Evolutionary conservation across 2,329 filamentous ascomycete genomes (phyloP).

Genomic region (Alternaria burnsii): DNA sequence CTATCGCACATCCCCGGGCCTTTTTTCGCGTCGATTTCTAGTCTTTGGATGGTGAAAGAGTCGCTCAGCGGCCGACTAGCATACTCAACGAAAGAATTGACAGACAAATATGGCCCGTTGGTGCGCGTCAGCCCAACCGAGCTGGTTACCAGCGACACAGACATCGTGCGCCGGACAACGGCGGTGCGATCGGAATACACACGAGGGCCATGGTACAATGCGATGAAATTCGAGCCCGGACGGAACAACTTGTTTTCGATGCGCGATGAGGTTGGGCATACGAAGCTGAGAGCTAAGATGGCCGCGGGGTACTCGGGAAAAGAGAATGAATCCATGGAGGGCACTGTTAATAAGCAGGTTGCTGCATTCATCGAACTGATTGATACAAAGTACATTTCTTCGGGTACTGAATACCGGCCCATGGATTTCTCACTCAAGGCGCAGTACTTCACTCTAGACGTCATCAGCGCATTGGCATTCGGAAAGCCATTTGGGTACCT

Average conservation of each 20-base stretch:
- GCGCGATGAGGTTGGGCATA: conserved; percentile 57
- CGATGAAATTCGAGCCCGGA: conserved; percentile 60
- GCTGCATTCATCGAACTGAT: conserved; percentile 57
- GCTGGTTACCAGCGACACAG: conserved; percentile 58
- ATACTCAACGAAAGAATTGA: conserved; percentile 6
- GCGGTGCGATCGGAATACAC: conserved; percentile 50
- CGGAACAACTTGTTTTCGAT: conserved; percentile 61
- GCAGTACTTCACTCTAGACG: conserved; percentile 64
- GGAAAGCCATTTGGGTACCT: conserved; percentile 62
- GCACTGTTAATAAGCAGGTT: conserved; percentile 57
- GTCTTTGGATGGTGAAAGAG: conserved; percentile 25
- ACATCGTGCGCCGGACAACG: conserved; percentile 57
- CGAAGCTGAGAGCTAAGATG: conserved; percentile 54
- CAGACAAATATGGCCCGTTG: conserved; percentile 38
- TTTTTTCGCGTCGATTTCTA: conserved; percentile 29
- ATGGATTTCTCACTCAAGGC: conserved; percentile 57
- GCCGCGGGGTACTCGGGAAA: conserved; percentile 56
- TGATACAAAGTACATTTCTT: conserved; percentile 53
- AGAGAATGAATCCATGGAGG: conserved; percentile 61
- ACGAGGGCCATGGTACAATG: conserved; percentile 42
- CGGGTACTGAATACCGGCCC: conserved; percentile 38
- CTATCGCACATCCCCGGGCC: conserved; percentile 35
- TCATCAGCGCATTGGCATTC: conserved; percentile 62
- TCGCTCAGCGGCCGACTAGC: conserved; percentile 5
- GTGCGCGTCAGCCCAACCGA: conserved; percentile 58